Percentiles rank a stretch among this genome's conserved stretches.
Conservation (phyloP, 2,329 filamentous ascomycete species). For the Monosporascus sp. region DNA sequence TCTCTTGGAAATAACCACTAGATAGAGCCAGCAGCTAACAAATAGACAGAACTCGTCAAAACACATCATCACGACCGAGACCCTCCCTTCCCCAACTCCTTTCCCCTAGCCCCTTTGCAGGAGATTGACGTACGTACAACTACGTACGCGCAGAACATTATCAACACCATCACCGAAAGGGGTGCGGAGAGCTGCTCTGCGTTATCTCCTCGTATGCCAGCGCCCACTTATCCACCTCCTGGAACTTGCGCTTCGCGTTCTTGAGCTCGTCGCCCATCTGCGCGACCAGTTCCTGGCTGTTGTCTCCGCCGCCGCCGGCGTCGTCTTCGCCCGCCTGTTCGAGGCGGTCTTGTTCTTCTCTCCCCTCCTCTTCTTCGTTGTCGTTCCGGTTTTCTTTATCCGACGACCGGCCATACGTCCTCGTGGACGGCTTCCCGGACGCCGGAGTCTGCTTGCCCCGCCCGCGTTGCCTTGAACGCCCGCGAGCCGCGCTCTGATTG, state of each 20-base stretch:
- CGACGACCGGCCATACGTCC: conserved; percentile 49
- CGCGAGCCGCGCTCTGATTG: conserved; percentile 14
- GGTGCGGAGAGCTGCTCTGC: conserved; percentile 47
- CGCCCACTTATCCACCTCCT: conserved; percentile 65
- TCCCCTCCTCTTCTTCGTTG: conserved; percentile 29
- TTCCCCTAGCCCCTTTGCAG: not conserved
- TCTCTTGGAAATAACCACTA: too few species aligned
- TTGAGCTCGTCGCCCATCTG: conserved; percentile 49
- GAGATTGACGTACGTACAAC: too few species aligned
- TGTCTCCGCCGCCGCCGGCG: conserved; percentile 26
- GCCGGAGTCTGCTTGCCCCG: conserved; percentile 12
- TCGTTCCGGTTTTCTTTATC: conserved; percentile 53
- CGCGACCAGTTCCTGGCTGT: conserved; percentile 31
- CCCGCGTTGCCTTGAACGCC: conserved; percentile 1
- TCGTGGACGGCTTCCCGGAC: conserved; percentile 16
- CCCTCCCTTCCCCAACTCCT: not conserved
- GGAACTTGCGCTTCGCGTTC: conserved; percentile 56
- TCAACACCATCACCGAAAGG: conserved; percentile 35
- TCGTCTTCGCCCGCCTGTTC: conserved; percentile 30
- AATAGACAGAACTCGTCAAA: too few species aligned
- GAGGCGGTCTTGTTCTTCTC: conserved; percentile 30
- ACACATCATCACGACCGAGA: too few species aligned
- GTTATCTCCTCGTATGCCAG: conserved; percentile 61
- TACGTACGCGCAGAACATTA: too few species aligned
- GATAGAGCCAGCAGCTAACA: too few species aligned